Evolutionary conservation across 768 basidiomycete species (phyloP).

Genomic region (Leccinum rimulosum): DNA sequence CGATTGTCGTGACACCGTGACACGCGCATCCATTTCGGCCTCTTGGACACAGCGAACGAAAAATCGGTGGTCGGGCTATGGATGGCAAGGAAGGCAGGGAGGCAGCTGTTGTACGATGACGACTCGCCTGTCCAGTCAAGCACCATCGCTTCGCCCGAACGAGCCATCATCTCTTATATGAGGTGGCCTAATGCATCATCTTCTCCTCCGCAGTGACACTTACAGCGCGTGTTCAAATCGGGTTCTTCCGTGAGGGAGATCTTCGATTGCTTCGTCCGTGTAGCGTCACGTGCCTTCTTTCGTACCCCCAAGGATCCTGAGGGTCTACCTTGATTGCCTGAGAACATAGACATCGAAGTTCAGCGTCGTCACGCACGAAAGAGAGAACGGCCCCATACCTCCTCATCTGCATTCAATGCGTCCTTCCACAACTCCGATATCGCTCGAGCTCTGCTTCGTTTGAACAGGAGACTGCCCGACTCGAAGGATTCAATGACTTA

Average conservation of each 20-base stretch:
- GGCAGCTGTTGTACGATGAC: constrained; percentile 15
- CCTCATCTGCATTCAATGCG: constrained; percentile 13
- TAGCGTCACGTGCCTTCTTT: constrained; percentile 2
- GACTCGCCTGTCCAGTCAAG: constrained; percentile 13
- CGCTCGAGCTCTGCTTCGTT: constrained; percentile 5
- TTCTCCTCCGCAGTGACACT: constrained; percentile 9
- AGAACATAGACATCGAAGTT: neutral
- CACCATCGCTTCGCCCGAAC: constrained; percentile 6
- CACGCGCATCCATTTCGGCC: neutral
- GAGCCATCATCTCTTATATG: constrained; percentile 11
- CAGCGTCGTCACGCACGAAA: neutral
- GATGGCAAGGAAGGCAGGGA: constrained; percentile 2
- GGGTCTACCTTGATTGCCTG: constrained; percentile 8
- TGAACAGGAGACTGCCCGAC: constrained; percentile 2
- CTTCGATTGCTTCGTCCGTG: constrained; percentile 7
- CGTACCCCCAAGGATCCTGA: neutral
- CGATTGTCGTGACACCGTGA: neutral
- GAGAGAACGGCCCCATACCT: neutral
- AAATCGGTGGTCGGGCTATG: neutral
- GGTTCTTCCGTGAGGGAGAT: neutral
- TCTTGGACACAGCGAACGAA: neutral
- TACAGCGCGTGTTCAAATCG: neutral
- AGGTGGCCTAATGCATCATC: constrained; percentile 10
- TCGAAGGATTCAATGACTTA: constrained; percentile 1
- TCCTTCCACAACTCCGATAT: constrained; percentile 2